phyloP scores from a whole-genome alignment of 2,329 filamentous ascomycete genomes.

The Daldinia eschscholtzii region DNA sequence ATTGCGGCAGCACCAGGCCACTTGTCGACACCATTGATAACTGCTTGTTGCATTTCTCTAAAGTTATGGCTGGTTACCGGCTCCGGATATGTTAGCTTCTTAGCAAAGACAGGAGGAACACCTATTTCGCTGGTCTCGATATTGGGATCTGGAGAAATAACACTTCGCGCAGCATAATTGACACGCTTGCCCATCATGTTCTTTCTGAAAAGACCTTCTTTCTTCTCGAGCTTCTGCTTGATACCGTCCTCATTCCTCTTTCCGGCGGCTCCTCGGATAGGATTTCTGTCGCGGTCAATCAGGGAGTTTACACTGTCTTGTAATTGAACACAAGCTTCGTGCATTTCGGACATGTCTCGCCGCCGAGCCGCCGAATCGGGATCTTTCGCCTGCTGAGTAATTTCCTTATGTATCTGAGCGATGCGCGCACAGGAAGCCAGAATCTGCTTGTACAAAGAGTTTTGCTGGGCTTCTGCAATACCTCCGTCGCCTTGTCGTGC shows the following conservation, averaged over 20 bases:
- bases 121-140: slow-evolving; percentile 99
- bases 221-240: slow-evolving; percentile 98
- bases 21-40: slow-evolving; percentile 92
- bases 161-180: slow-evolving; percentile 96
- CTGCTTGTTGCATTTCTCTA: slow-evolving; percentile 93
- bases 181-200: slow-evolving; percentile 99
- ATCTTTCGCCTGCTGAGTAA: slow-evolving; percentile 61
- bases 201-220: slow-evolving; percentile 97
- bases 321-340: slow-evolving; percentile 83
- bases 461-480: slow-evolving; percentile 89
- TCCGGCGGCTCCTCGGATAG: slow-evolving; percentile 80
- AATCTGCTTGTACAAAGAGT: slow-evolving; percentile 87
- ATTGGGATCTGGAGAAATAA: slow-evolving; percentile 98
- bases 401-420: slow-evolving; percentile 78
- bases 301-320: slow-evolving; percentile 94
- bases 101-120: slow-evolving; percentile 97
- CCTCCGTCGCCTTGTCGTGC: slow-evolving; percentile 83
- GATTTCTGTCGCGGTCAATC: slow-evolving; percentile 89
- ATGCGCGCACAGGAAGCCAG: slow-evolving; percentile 80
- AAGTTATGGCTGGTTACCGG: slow-evolving; percentile 98
- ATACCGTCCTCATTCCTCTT: slow-evolving; percentile 90
- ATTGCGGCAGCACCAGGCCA: slow-evolving; percentile 96
- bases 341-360: slow-evolving; percentile 79
- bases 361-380: slow-evolving; percentile 56
- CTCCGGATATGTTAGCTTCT: slow-evolving; percentile 95